Evolutionary conservation across 2,329 filamentous ascomycete genomes (phyloP), one percentile per base, ranked within the genome.

Genomic region (Fusarium tuaranense): DNA sequence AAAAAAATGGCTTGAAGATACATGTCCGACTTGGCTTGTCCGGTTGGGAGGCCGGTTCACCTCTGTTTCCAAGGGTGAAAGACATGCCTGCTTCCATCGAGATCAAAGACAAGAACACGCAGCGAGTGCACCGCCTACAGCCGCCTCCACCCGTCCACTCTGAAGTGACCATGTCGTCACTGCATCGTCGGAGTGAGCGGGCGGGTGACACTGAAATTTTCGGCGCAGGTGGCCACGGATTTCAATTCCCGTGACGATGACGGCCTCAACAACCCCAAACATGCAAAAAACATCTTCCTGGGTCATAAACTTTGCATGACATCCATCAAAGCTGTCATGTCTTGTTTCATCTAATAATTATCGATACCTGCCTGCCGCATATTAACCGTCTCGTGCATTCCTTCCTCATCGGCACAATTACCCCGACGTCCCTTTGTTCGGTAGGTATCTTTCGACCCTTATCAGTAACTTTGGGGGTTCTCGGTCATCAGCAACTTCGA

Each of bases 401-500:
- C 41, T 57, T 55, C n/a, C 51, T 16, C 59, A 10, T 69, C 74
- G 76, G 76, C 66, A 59, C 58, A 76, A 22, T 55, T 77, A 39
- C 66, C 77, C 75, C 71, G 73, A 53, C 36, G 60, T 46, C 59
- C 65, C 61, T 39, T 72, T 46, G 51, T 67, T 70, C 69, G 48
- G 67, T 72, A n/a, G n/a, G n/a, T 71, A 61, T 65, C 60, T 67
- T 65, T 59, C 69, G 66, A 66, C 61, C 65, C 71, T 70, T 36
- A 55, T 67, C 72, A 71, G 38, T 58, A 62, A 60, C 44, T 63
- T 55, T 32, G 18, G 18, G 22, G 48, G 46, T 48, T 38, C 30
- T 87, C 85, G 79, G 86, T 86, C 85, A 85, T 85, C 32, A 44
- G n/a, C 55, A 55, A 27, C 46, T 44, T 32, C 7, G 41, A 41